A percentile compares a stretch with the other conserved stretches of the same genome.
phyloP scores from a whole-genome alignment of 2,329 filamentous ascomycete genomes.

The Amylocarpus encephaloides region DNA sequence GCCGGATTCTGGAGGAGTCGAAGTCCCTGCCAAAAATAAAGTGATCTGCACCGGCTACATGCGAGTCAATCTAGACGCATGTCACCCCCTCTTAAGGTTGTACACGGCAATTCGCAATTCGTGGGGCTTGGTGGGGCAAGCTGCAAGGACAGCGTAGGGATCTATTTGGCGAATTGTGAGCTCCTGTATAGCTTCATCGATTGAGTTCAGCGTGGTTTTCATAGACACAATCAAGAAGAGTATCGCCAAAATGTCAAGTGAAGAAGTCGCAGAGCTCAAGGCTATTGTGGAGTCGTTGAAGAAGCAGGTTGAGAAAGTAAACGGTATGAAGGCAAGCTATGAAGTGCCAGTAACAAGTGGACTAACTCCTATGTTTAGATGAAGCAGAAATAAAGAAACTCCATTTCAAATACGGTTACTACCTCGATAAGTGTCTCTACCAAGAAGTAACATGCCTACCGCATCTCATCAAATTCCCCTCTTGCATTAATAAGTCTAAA shows the following conservation, averaged over 20 bases:
- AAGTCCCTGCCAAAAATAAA: no score
- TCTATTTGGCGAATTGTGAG: no score
- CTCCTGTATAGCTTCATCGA: not conserved
- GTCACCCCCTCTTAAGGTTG: no score
- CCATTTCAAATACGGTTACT: conserved; percentile 54
- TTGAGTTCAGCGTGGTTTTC: not conserved
- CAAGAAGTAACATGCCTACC: conserved; percentile 37
- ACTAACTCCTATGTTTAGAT: conserved; percentile 31
- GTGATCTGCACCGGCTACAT: no score
- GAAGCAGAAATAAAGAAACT: conserved; percentile 49
- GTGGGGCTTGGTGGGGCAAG: no score
- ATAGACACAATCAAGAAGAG: not conserved
- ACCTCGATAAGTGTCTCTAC: conserved; percentile 53
- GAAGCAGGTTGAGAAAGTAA: conserved; percentile 20
- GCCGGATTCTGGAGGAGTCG: no score
- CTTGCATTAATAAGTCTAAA: not conserved
- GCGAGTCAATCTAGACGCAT: no score
- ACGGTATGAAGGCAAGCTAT: conserved; percentile 13
- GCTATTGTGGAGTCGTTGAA: conserved; percentile 11
- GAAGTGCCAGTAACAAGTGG: conserved; percentile 8
- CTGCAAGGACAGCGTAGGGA: no score
- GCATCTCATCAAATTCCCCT: not conserved
- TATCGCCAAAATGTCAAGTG: not conserved
- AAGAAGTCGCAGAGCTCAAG: conserved; percentile 12
- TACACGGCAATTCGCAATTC: no score